phyloP scores from a whole-genome alignment of 2,329 filamentous ascomycete genomes.

The Talaromyces piceae region DNA sequence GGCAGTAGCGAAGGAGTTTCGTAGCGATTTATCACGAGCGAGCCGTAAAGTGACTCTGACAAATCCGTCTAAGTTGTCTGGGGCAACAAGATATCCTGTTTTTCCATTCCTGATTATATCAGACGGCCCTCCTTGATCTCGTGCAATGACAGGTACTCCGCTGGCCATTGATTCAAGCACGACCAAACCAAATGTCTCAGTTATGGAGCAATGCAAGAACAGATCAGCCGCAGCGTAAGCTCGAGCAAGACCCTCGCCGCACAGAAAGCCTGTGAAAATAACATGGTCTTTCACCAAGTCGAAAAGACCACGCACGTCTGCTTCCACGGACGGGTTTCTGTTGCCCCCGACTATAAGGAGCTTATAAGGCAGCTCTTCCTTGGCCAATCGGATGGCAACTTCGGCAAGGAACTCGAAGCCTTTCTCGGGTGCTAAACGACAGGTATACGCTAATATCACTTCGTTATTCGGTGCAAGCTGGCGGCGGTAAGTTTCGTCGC shows the following conservation, averaged over 20 bases:
- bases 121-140: constrained; percentile 62
- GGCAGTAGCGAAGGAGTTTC: constrained; percentile 39
- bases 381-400: constrained; percentile 48
- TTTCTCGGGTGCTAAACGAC: constrained; percentile 62
- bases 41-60: constrained; percentile 48
- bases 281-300: constrained; percentile 48
- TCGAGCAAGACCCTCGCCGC: constrained; percentile 54
- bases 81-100: constrained; percentile 55
- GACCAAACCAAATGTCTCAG: constrained; percentile 64
- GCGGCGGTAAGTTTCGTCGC: constrained; percentile 46
- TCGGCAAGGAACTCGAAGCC: constrained; percentile 61
- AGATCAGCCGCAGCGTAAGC: constrained; percentile 61
- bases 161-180: constrained; percentile 66
- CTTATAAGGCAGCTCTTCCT: constrained; percentile 52
- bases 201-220: constrained; percentile 65
- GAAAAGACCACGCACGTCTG: constrained; percentile 56
- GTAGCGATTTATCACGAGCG: constrained; percentile 38
- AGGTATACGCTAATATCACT: constrained; percentile 59
- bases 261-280: constrained; percentile 59
- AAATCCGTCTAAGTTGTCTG: constrained; percentile 53
- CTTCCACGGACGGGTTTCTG: constrained; percentile 55
- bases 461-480: constrained; percentile 55
- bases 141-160: constrained; percentile 60
- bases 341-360: constrained; percentile 63
- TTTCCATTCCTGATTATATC: constrained; percentile 56